Evolutionary conservation across 768 basidiomycete genomes (phyloP).

Genomic region (Leucosporidium yakuticum): DNA sequence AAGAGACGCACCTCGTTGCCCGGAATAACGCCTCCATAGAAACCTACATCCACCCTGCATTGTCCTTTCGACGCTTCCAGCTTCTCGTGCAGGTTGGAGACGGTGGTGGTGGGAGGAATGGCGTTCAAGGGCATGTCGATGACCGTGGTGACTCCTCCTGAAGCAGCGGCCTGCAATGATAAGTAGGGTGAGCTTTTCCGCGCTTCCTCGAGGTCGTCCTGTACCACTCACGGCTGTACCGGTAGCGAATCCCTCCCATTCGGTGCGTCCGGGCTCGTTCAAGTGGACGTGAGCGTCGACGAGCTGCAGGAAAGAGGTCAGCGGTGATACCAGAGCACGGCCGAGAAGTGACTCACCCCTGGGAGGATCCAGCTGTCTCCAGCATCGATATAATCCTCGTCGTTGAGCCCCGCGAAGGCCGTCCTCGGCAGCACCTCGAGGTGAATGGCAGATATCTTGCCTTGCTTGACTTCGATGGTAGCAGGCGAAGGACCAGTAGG

Average conservation of each 20-base stretch:
- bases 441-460: constrained; percentile 57
- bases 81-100: constrained; percentile 67
- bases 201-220: no score
- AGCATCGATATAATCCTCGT: constrained; percentile 43
- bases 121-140: constrained; percentile 99
- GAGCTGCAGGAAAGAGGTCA: constrained; percentile 14
- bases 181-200: no score
- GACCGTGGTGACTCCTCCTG: constrained; percentile 90
- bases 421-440: constrained; percentile 28
- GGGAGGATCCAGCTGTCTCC: constrained; percentile 62
- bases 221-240: constrained; percentile 26
- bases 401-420: constrained; percentile 33
- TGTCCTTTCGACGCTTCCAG: constrained; percentile 63
- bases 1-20: constrained; percentile 62
- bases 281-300: constrained; percentile 40
- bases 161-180: constrained; percentile 59
- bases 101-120: constrained; percentile 88
- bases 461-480: constrained; percentile 59
- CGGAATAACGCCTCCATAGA: constrained; percentile 94
- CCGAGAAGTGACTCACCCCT: constrained; percentile 44
- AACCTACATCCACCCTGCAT: constrained; percentile 74
- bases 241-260: constrained; percentile 37
- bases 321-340: not conserved
- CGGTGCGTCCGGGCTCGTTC: constrained; percentile 38
- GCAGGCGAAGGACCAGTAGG: constrained; percentile 47